A percentile compares a stretch with the other conserved stretches of the same genome.
Conservation (phyloP, 2,329 filamentous ascomycete genomes). For the Xylariaceae sp. region DNA sequence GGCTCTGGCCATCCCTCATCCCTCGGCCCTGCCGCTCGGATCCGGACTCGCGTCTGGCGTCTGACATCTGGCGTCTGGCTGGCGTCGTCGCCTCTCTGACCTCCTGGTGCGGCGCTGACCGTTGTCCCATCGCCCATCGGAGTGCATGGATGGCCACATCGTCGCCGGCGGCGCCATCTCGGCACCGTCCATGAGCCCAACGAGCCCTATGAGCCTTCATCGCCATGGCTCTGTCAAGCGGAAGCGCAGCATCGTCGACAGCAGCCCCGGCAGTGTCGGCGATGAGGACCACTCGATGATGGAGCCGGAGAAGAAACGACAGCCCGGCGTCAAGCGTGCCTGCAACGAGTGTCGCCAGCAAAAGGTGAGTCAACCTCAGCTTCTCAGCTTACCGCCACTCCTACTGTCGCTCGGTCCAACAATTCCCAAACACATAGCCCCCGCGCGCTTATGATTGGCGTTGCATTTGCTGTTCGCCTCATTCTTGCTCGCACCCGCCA, state of each 20-base stretch:
- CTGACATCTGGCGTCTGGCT: too few relatives aligned
- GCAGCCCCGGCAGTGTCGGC: conserved; percentile 57
- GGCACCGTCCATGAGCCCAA: conserved; percentile 50
- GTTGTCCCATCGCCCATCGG: conserved; percentile 20
- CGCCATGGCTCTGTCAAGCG: conserved; percentile 53
- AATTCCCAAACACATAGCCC: not conserved
- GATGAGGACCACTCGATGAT: conserved; percentile 55
- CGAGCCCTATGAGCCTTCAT: conserved; percentile 49
- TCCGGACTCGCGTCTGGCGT: conserved; percentile 7
- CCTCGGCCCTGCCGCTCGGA: not conserved
- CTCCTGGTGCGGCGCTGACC: conserved; percentile 4
- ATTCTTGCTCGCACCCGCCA: not conserved
- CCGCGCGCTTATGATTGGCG: not conserved
- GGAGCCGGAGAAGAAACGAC: conserved; percentile 57
- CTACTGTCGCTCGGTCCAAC: not conserved
- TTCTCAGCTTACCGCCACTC: not conserved
- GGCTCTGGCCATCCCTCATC: not conserved
- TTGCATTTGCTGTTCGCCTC: too few relatives aligned
- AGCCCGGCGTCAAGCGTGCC: conserved; percentile 70
- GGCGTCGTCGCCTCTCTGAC: too few relatives aligned
- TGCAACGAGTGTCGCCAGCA: conserved; percentile 85
- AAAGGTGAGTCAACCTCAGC: conserved; percentile 56
- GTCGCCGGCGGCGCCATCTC: conserved; percentile 40
- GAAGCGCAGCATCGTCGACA: conserved; percentile 58
- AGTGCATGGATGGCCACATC: conserved; percentile 47